Conservation (phyloP, 2,329 filamentous ascomycete species). For the Mollisia scopiformis region DNA sequence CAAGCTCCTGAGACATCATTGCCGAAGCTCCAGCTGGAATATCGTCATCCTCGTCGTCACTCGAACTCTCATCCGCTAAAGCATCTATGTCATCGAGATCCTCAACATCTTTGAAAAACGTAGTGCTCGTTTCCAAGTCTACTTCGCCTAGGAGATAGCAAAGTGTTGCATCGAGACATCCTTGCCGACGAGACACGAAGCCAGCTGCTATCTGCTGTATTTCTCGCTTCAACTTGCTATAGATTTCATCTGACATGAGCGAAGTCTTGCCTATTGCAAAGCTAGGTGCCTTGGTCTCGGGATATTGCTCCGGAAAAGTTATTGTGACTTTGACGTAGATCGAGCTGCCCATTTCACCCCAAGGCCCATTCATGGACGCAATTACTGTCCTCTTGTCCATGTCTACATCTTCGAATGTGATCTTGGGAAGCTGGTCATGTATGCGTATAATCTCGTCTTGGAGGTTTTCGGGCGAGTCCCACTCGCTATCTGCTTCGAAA, state of each 20-base stretch:
- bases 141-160: slow-evolving; percentile 67
- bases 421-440: slow-evolving; percentile 63
- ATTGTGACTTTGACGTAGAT: slow-evolving; percentile 67
- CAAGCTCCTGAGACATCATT: slow-evolving; percentile 65
- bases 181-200: slow-evolving; percentile 60
- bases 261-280: slow-evolving; percentile 65
- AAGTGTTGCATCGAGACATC: slow-evolving; percentile 64
- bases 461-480: slow-evolving; percentile 61
- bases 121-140: slow-evolving; percentile 61
- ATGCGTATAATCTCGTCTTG: slow-evolving; percentile 68
- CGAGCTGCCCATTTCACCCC: slow-evolving; percentile 57
- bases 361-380: slow-evolving; percentile 67
- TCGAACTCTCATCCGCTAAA: slow-evolving; percentile 77
- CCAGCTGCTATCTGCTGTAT: slow-evolving; percentile 58
- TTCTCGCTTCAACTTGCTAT: slow-evolving; percentile 56
- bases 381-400: slow-evolving; percentile 62
- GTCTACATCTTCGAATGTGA: slow-evolving; percentile 66
- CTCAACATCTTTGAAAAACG: slow-evolving; percentile 58
- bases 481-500: slow-evolving; percentile 45
- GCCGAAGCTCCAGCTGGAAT: slow-evolving; percentile 42
- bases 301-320: slow-evolving; percentile 62
- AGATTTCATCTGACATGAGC: slow-evolving; percentile 60
- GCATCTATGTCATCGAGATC: slow-evolving; percentile 62
- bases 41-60: slow-evolving; percentile 71
- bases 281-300: slow-evolving; percentile 57